Percentiles rank a stretch among this genome's conserved stretches.
These are phyloP conservation scores for Pseudogymnoascus sp. DNA, from an alignment of 2,329 filamentous ascomycete species.

Conservation along the genomic window DNA sequence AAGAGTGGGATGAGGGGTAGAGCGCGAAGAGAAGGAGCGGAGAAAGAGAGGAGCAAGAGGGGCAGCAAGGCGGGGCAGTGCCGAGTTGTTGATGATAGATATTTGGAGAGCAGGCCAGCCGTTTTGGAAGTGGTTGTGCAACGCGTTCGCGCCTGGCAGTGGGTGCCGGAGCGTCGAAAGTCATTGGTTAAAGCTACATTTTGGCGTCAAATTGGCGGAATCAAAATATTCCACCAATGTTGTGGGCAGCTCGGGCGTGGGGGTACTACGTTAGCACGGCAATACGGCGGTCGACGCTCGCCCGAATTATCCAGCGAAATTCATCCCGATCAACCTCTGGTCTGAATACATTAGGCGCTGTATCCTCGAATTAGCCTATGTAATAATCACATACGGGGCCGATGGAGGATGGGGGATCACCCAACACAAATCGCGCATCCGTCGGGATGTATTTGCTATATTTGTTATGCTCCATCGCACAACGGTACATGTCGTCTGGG, in stretches of 20 bases:
- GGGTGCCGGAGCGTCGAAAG: constrained; percentile 7
- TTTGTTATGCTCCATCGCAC: neutral
- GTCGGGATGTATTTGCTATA: neutral
- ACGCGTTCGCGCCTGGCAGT: neutral
- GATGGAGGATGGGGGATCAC: neutral
- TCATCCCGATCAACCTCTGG: neutral
- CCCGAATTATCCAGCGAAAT: constrained; percentile 7
- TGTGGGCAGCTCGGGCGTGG: neutral
- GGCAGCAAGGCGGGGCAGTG: neutral
- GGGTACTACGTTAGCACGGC: neutral
- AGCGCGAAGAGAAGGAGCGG: neutral
- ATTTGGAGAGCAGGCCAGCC: neutral
- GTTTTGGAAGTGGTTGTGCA: neutral
- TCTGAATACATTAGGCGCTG: neutral
- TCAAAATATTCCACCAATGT: constrained; percentile 7
- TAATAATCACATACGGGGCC: neutral
- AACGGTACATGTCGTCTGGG: neutral
- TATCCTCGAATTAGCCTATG: neutral
- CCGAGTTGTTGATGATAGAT: neutral
- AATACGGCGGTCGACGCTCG: neutral
- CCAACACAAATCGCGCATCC: neutral
- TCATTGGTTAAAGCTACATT: neutral
- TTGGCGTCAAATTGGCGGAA: neutral
- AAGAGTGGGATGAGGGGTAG: neutral
- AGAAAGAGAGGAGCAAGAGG: neutral